Evolutionary conservation across 2,329 filamentous ascomycete species (phyloP), one percentile per base, ranked within the genome.

Genomic region (Aspergillus brasiliensis): DNA sequence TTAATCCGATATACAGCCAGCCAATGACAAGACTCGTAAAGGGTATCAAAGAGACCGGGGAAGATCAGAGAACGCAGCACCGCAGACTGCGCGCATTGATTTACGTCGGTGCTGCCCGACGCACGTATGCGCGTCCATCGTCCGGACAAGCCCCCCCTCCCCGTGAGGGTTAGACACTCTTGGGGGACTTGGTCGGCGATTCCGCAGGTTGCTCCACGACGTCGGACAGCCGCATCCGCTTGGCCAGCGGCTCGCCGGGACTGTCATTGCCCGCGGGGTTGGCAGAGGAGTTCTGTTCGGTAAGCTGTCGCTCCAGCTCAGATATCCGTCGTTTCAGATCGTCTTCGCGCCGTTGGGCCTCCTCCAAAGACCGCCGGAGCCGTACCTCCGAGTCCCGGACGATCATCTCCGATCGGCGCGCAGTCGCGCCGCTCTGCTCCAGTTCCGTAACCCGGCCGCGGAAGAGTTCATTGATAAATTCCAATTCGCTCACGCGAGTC

Each of bases 401-500:
- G 67, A 81, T 78, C 74, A 83, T 78, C 77, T 87, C 78, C 65
- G 85, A 82, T 71, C 87, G 78, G 71, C 88, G 79, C 55, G 89
- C 86, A 51, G 84, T 87, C 51, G 85, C 85, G 72, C 94, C 91
- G 70, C 89, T 89, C 66, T 88, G 86, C 73, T 96, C 91, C 11
- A 95, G 82, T 72, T 95, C 83, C 73, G 87, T 76, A 42, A 97
- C 87, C 10, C 89, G 86, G 38, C 88, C 88, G 53, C 88, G 84
- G 75, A 92, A 92, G 47, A 93, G 81, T 71, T 91, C 90, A 70
- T 93, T 97, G 81, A 99, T 97, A 55, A 99, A 86, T 74, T 99
- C 95, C 23, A 99, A 84, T 76, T 99, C 95, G 68, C 89, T 95
- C 34, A 99, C 94, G 44, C 95, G 88, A 0, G 95, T 99, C 79